A percentile compares a stretch with the other conserved stretches of the same genome.
Conservation (phyloP, 2,329 filamentous ascomycete genomes). For the Aspergillus oerlinghausenensis region DNA sequence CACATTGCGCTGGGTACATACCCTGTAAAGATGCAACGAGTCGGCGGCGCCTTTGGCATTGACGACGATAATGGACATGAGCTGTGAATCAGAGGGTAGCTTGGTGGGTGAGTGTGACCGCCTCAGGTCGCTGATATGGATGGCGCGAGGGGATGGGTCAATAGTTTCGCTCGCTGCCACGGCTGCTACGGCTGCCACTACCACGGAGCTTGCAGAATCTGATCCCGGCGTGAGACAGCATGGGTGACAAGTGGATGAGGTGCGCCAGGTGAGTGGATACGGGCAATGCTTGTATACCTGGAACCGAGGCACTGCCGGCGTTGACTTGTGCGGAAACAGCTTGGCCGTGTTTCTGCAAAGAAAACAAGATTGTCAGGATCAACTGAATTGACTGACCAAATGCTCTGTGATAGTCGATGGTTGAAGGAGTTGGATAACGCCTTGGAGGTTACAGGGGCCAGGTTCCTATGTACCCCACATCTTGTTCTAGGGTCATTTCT, state of each 20-base stretch:
- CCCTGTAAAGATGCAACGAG: neutral
- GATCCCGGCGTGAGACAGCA: constrained; percentile 1
- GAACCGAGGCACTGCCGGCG: neutral
- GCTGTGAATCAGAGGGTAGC: neutral
- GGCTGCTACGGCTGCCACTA: neutral
- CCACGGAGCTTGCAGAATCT: constrained; percentile 2
- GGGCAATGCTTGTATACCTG: neutral
- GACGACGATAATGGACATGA: neutral
- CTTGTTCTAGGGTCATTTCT: too few relatives aligned
- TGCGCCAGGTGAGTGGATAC: too few relatives aligned
- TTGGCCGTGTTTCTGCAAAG: neutral
- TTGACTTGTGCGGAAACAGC: neutral
- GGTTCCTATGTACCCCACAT: too few relatives aligned
- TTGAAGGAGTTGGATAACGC: neutral
- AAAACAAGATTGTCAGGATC: neutral
- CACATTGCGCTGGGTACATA: neutral
- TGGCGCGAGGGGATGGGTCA: constrained; percentile 5
- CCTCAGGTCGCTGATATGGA: constrained; percentile 7
- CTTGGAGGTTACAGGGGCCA: neutral
- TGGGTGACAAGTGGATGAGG: neutral
- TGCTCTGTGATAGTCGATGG: neutral
- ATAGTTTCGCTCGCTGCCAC: constrained; percentile 1
- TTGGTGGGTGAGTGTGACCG: constrained; percentile 2
- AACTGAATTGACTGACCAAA: neutral
- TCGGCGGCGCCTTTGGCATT: neutral